These are phyloP conservation scores for Fusarium avenaceum DNA, from an alignment of 2,329 filamentous ascomycete genomes.

Conservation along the genomic window DNA sequence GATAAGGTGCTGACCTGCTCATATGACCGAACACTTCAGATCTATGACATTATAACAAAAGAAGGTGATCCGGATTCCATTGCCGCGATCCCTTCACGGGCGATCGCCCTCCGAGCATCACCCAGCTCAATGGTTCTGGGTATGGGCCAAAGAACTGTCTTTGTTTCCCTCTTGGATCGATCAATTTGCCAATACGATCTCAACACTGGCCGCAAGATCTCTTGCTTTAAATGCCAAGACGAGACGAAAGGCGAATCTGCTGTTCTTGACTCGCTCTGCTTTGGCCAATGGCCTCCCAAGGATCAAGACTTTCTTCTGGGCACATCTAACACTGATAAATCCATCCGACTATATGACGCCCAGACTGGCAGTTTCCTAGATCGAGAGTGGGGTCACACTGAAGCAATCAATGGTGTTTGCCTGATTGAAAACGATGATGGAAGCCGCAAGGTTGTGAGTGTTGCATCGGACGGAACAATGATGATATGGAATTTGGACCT, in stretches of 20 bases:
- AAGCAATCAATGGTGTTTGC: constrained; percentile 88
- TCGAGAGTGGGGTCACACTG: constrained; percentile 94
- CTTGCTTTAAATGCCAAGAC: constrained; percentile 86
- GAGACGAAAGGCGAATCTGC: constrained; percentile 84
- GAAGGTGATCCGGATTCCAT: constrained; percentile 73
- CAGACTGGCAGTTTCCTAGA: constrained; percentile 83
- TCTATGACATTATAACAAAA: constrained; percentile 81
- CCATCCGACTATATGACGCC: constrained; percentile 88
- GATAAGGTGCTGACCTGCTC: constrained; percentile 88
- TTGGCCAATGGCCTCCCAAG: constrained; percentile 67
- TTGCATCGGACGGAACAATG: constrained; percentile 83
- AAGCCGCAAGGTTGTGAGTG: constrained; percentile 75
- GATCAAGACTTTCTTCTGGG: constrained; percentile 79
- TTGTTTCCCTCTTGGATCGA: constrained; percentile 72
- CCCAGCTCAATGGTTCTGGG: constrained; percentile 86
- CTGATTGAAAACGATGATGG: constrained; percentile 73
- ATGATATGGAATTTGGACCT: constrained; percentile 80
- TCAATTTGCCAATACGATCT: constrained; percentile 74
- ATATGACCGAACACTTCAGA: constrained; percentile 86
- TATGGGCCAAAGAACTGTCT: constrained; percentile 69
- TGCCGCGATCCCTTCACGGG: constrained; percentile 81
- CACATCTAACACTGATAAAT: constrained; percentile 96
- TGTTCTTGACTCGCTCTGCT: constrained; percentile 82
- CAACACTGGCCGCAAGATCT: constrained; percentile 75
- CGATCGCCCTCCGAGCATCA: constrained; percentile 86